Conservation (phyloP, 495 filamentous ascomycete genomes). For the Amphirosellinia nigrospora region DNA sequence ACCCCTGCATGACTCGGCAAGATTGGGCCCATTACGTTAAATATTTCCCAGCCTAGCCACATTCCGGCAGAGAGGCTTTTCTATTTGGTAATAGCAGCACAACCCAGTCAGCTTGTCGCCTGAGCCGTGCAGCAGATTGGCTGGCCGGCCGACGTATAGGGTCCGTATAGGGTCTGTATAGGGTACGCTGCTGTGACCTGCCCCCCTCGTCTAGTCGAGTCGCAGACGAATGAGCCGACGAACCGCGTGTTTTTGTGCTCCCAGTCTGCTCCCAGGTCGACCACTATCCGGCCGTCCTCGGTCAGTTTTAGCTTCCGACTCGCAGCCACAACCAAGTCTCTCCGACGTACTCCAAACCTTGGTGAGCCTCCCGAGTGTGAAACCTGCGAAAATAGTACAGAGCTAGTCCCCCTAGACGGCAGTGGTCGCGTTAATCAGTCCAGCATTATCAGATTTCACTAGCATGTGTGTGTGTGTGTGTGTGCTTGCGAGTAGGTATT, state of each 20-base stretch:
- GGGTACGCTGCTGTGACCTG: constrained; percentile 11
- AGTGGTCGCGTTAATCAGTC: constrained; percentile 21
- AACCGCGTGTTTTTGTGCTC: constrained; percentile 7
- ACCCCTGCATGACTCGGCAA: constrained; percentile 49
- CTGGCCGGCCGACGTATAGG: constrained; percentile 29
- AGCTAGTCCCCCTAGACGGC: constrained; percentile 14
- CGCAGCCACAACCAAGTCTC: constrained; percentile 34
- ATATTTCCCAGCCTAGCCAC: constrained; percentile 49
- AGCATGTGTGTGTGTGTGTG: constrained; percentile 8
- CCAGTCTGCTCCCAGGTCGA: neutral
- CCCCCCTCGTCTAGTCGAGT: constrained; percentile 12
- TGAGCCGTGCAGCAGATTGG: constrained; percentile 31
- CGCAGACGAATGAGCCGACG: constrained; percentile 12
- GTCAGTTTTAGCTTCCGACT: constrained; percentile 28
- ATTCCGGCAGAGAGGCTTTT: constrained; percentile 42
- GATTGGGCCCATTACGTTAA: constrained; percentile 58
- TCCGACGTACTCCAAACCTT: constrained; percentile 27
- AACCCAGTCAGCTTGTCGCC: constrained; percentile 32
- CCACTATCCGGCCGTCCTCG: constrained; percentile 17
- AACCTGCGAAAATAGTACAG: constrained; percentile 6
- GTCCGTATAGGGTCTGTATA: too few relatives aligned
- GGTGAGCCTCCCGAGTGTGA: constrained; percentile 16
- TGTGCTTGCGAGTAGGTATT: constrained; percentile 16
- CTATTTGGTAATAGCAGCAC: constrained; percentile 55
- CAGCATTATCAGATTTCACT: constrained; percentile 25